Evolutionary conservation across 192 early-diverging fungal genomes (phyloP), one percentile per base, ranked within the genome.

Genomic region (Coemansia sp.): DNA sequence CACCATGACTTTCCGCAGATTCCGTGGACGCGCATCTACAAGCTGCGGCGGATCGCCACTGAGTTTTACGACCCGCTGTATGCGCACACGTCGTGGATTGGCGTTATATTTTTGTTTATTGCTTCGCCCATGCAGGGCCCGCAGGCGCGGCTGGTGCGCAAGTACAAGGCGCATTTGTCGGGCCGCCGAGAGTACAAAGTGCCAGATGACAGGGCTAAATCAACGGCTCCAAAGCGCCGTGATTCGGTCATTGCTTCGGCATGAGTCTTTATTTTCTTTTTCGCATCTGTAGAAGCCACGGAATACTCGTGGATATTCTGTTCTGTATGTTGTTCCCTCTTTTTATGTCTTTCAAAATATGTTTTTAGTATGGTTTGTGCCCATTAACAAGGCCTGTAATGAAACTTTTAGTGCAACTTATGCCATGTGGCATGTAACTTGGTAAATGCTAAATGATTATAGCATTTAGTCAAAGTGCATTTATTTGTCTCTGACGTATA

Each of bases 1-100:
- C 96, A 98, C 86, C 94, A 98, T 81, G 96, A 98, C 76, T 97
- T 96, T 82, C 88, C 83, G 43, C 75, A 85, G 62, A 85, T 96
- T 54, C 90, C 94, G 29, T 95, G 94, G 90, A 88, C 90, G 22
- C 85, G 87, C 64, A 85, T 98, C 26, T 94, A 93, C n/a, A 80
- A 84, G 23, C 70, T 96, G 59, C 84, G 88, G 24, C 82, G 84
- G 22, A 83, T 93, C 29, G 96, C 96, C 10, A 83, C 88, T 35
- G 93, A 96, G 75, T 96, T 90, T 71, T 98, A 98, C 82, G 89
- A 98, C 65, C 81, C 82, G 48, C 70, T 96, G 45, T 79, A 86
- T 7, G 88, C 88, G 79, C 88, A 90, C 72, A 89, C 93, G 32
- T 94, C 92, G 41, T 98, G 95, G 95, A 70, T 88, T 19, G 82